Conservation (phyloP, 805 yeast genomes). For the Myxozyma neotropica region DNA sequence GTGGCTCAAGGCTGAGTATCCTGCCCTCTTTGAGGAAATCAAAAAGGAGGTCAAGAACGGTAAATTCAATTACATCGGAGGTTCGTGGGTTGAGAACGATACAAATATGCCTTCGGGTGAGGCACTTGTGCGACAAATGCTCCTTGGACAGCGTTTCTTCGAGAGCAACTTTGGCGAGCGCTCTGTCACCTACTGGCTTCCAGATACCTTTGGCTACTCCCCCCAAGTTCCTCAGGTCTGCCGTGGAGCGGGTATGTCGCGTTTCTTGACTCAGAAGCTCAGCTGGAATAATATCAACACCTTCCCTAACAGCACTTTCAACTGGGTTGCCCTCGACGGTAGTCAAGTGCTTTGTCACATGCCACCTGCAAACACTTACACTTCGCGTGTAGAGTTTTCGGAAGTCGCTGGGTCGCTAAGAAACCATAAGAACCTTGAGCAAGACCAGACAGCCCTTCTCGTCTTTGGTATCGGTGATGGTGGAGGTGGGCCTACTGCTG, state of each 20-base stretch:
- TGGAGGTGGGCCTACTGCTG: conserved; percentile 97
- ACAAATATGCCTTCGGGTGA: conserved; percentile 96
- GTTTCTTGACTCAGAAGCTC: conserved; percentile 87
- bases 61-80: conserved; percentile 89
- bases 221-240: conserved; percentile 94
- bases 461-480: conserved; percentile 96
- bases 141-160: conserved; percentile 87
- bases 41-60: conserved; percentile 63
- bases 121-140: conserved; percentile 81
- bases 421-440: conserved; percentile 82
- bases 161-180: conserved; percentile 75
- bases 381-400: conserved; percentile 90
- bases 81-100: conserved; percentile 97
- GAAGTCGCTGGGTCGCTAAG: conserved; percentile 79
- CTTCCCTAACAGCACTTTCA: conserved; percentile 88
- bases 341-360: conserved; percentile 86
- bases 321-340: conserved; percentile 95
- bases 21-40: conserved; percentile 67
- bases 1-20: conserved; percentile 88
- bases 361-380: conserved; percentile 97
- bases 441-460: conserved; percentile 77
- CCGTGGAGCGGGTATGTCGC: conserved; percentile 78
- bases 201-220: conserved; percentile 96
- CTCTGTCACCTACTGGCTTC: conserved; percentile 86
- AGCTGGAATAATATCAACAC: conserved; percentile 94